phyloP scores from a whole-genome alignment of 495 filamentous ascomycete species.

The Podospora australis region DNA sequence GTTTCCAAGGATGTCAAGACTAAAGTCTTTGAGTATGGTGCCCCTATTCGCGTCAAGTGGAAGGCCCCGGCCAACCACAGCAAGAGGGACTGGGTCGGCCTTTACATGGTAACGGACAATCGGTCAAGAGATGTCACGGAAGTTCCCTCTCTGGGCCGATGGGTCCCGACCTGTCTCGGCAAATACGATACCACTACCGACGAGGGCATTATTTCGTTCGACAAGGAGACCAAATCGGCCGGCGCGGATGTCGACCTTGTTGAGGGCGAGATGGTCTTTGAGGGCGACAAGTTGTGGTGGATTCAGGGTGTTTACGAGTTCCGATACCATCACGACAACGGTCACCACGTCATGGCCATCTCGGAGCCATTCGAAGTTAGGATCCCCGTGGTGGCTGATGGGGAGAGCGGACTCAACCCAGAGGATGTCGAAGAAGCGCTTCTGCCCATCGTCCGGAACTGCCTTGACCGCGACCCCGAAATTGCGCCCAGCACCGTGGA shows the following conservation, averaged over 20 bases:
- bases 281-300: conserved; percentile 95
- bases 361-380: conserved; percentile 88
- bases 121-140: conserved; percentile 74
- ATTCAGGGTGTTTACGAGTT: conserved; percentile 92
- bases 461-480: conserved; percentile 86
- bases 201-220: conserved; percentile 67
- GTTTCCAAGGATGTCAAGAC: conserved; percentile 54
- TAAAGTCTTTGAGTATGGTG: conserved; percentile 78
- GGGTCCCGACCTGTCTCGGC: conserved; percentile 74
- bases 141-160: conserved; percentile 80
- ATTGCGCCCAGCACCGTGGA: conserved; percentile 76
- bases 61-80: conserved; percentile 85
- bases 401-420: conserved; percentile 49
- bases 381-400: conserved; percentile 68
- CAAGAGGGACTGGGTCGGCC: conserved; percentile 90
- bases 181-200: conserved; percentile 73
- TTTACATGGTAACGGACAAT: conserved; percentile 94
- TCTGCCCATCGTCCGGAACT: conserved; percentile 77
- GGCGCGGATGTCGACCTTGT: conserved; percentile 46
- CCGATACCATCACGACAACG: conserved; percentile 91
- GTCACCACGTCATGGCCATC: conserved; percentile 94
- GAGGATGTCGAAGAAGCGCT: conserved; percentile 64
- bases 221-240: conserved; percentile 45
- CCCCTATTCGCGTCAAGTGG: conserved; percentile 88
- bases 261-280: conserved; percentile 77